Evolutionary conservation across 2,329 filamentous ascomycete genomes (phyloP), one percentile per base, ranked within the genome.

Genomic region (Colletotrichum somersetense): DNA sequence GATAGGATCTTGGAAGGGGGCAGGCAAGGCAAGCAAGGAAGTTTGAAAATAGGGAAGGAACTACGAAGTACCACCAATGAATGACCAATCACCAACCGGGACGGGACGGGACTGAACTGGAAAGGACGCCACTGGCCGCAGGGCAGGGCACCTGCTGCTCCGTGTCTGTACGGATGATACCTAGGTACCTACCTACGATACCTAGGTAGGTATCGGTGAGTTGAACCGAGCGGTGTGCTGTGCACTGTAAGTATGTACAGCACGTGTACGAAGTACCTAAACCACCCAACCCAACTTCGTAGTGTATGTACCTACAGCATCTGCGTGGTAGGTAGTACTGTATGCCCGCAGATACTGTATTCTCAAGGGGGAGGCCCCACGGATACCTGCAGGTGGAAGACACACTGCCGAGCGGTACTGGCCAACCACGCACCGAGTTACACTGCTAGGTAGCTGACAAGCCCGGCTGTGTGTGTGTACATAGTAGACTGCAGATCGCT

Each of bases 1-100:
- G n/a, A 40, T 20, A 35, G 38, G 48, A 10, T 55, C 40, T 48
- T 44, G 55, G 62, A 23, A 64, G 40, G 61, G 59, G 61, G n/a
- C 20, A 30, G 26, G 26, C 26, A 30, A 30, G 26, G 26, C n/a
- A 63, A 63, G 30, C 61, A 62, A 40, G 59, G 59, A 62, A 62
- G 44, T 52, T 61, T 30, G 20, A 50, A n/a, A 62, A 8, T n/a
- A 62, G 50, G 62, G 26, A 55, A 33, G 46, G 59, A 23, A 14
- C 35, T 35, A 35, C 35, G n/a, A n/a, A n/a, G n/a, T n/a, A n/a
- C n/a, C 35, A 35, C 35, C 33, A 40, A 52, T 48, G 48, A 35
- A n/a, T n/a, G n/a, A n/a, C 62, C 62, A 64, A 64, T 55, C 62
- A 30, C 26, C 2, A 30, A 30, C 26, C 26, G 57, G 42, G 26